Evolutionary conservation across 441 rosid genomes (phyloP).

Genomic region (Adansonia rubrostipa): DNA sequence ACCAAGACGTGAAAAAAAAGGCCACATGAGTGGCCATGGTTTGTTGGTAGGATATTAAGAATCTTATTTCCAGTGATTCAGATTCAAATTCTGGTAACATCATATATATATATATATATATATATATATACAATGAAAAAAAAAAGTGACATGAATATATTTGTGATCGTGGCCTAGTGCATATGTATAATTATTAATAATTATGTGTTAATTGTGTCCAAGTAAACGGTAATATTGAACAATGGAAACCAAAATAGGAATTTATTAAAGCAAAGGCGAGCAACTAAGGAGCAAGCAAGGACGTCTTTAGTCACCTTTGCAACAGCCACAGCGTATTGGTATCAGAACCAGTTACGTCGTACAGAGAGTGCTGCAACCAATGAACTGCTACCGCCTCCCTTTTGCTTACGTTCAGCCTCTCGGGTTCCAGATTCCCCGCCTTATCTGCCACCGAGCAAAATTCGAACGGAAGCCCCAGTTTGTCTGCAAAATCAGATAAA

Average conservation of each 20-base stretch:
- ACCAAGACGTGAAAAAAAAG: not conserved
- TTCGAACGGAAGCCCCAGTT: slow-evolving; percentile 87
- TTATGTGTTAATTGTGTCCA: not conserved
- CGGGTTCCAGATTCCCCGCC: slow-evolving; percentile 83
- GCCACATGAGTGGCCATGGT: not conserved
- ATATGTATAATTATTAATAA: not conserved
- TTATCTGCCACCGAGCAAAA: slow-evolving; percentile 80
- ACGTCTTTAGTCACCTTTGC: slow-evolving; percentile 58
- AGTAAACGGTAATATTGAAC: not conserved
- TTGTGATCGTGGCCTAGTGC: not conserved
- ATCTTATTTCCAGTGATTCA: too few relatives aligned
- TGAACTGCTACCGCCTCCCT: slow-evolving; percentile 96
- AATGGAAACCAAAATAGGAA: not conserved
- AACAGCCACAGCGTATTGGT: slow-evolving; percentile 76
- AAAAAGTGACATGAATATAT: not conserved
- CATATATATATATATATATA: too few relatives aligned
- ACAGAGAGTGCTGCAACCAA: slow-evolving; percentile 96
- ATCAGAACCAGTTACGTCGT: slow-evolving; percentile 96
- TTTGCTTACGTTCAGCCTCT: slow-evolving; percentile 69
- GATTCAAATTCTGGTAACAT: too few relatives aligned
- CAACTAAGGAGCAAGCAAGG: not conserved
- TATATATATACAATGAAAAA: not conserved
- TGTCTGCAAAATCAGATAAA: slow-evolving; percentile 83
- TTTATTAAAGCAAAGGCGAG: not conserved
- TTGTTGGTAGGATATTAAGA: too few relatives aligned